Base-by-base conservation (phyloP, 371 early-diverging fungal species). In the Lichtheimia hyalospora region DNA sequence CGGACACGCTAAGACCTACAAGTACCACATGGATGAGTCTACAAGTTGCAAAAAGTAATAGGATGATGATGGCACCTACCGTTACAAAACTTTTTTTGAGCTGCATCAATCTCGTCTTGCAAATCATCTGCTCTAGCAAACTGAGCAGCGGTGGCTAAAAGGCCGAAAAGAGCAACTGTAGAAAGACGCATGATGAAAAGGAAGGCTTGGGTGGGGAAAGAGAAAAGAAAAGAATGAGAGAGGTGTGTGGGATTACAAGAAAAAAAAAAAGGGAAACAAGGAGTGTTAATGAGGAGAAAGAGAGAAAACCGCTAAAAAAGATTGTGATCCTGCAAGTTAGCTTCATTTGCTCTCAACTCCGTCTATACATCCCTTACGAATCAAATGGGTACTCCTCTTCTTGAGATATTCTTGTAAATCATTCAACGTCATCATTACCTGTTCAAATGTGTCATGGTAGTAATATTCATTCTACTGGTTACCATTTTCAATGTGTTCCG, bases 51-150 rank as follows among this genome's bases (percentile, higher is more conserved):
- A 42, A 39, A 14, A 24, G 24, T 44, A 21, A 16, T 50, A n/a
- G 16, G 20, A 15, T 18, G 20, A 18, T 15, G 12, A 15, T 15
- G 16, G 8, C n/a, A 23, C 34, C 61, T 73, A 68, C 80, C 80
- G 49, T 71, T 60, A 61, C 80, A 79, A 62, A 74, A 79, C 56
- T 79, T 79, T 64, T 79, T 72, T 18, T 55, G 49, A n/a, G 80
- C 80, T 27, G 49, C 42, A 50, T 73, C 74, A 41, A 79, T 72
- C 58, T 79, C 61, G 50, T 79, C 79, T 58, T 73, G 68, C 43
- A 79, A 64, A 16, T 28, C 43, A 50, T 67, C 74, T 51, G 76
- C 80, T 24, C 61, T 67, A 53, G 73, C 71, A 50, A 73, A 55
- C 10, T 18, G 20, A 49, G 74, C 67, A 58, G 71, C 49, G 46